Evolutionary conservation across 1,139 yeast species (phyloP).

Genomic region (Schizosaccharomyces versatilis): DNA sequence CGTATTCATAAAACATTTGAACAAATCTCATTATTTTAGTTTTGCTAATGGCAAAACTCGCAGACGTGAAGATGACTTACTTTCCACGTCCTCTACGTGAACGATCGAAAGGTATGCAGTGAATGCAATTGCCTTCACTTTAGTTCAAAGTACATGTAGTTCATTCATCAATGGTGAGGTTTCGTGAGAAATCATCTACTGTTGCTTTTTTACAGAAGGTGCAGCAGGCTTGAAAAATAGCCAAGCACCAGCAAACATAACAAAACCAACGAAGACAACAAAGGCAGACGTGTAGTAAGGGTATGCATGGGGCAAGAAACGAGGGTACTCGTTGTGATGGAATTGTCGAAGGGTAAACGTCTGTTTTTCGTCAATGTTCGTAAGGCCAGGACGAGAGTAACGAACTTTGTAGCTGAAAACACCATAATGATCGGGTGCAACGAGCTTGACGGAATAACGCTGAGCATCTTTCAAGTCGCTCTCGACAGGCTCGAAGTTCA

Average conservation of each 20-base stretch:
- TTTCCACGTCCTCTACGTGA: too few species aligned
- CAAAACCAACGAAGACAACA: slow-evolving; percentile 54
- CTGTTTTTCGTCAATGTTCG: slow-evolving; percentile 40
- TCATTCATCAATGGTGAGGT: too few species aligned
- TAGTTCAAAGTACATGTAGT: too few species aligned
- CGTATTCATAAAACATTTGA: too few species aligned
- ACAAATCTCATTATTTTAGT: too few species aligned
- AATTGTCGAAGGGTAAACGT: slow-evolving; percentile 77
- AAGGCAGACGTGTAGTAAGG: slow-evolving; percentile 56
- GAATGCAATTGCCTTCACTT: too few species aligned
- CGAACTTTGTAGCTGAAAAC: slow-evolving; percentile 71
- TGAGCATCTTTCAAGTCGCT: slow-evolving; percentile 19
- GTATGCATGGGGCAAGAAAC: slow-evolving; percentile 67
- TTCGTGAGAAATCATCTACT: background rate
- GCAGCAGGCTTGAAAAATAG: slow-evolving; percentile 19
- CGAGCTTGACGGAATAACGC: slow-evolving; percentile 34
- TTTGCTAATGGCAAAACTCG: too few species aligned
- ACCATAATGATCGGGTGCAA: slow-evolving; percentile 88
- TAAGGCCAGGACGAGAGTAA: slow-evolving; percentile 60
- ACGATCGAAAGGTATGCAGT: too few species aligned
- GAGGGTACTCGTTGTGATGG: slow-evolving; percentile 84
- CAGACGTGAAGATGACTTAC: too few species aligned
- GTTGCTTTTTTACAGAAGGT: background rate
- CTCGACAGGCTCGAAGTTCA: slow-evolving; percentile 21
- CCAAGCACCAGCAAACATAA: slow-evolving; percentile 47